These are phyloP conservation scores for Mitragyna speciosa DNA, from an alignment of 257 asterid species.

Conservation along the genomic window DNA sequence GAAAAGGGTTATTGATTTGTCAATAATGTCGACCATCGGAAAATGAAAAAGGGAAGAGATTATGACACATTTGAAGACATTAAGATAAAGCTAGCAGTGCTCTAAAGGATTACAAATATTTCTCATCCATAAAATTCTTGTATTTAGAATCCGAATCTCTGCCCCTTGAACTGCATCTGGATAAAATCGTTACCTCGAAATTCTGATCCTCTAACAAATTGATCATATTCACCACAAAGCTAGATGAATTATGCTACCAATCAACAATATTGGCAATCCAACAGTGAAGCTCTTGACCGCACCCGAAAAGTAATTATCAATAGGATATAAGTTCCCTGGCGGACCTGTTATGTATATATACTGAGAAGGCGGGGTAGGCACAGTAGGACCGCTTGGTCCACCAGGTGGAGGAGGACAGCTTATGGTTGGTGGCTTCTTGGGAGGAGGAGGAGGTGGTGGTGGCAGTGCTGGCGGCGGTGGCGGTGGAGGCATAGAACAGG, in stretches of 20 bases:
- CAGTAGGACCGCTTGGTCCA: slow-evolving; percentile 28
- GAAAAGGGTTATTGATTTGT: slow-evolving; percentile 2
- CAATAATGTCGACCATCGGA: background rate
- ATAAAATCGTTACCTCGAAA: background rate
- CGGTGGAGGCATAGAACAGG: slow-evolving; percentile 50
- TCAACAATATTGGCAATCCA: slow-evolving; percentile 27
- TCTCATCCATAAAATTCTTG: slow-evolving; percentile 7
- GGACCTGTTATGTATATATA: slow-evolving; percentile 68
- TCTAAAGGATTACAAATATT: slow-evolving; percentile 2
- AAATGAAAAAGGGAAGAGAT: background rate
- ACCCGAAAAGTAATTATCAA: slow-evolving; percentile 15
- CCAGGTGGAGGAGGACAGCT: slow-evolving; percentile 70
- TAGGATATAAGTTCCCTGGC: slow-evolving; percentile 62
- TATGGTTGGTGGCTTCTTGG: slow-evolving; percentile 34
- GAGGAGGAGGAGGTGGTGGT: slow-evolving; percentile 34
- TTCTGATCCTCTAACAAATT: background rate
- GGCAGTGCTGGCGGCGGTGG: slow-evolving; percentile 31
- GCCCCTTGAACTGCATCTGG: background rate
- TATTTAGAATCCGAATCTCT: background rate
- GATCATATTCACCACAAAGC: slow-evolving; percentile 14
- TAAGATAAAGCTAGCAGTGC: slow-evolving; percentile 2
- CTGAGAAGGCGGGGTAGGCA: slow-evolving; percentile 52
- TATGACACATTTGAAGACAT: background rate
- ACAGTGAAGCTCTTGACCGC: slow-evolving; percentile 21
- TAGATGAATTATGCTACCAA: slow-evolving; percentile 21